Base-by-base conservation (phyloP, 2,329 filamentous ascomycete genomes). In the Passalora sequoiae region DNA sequence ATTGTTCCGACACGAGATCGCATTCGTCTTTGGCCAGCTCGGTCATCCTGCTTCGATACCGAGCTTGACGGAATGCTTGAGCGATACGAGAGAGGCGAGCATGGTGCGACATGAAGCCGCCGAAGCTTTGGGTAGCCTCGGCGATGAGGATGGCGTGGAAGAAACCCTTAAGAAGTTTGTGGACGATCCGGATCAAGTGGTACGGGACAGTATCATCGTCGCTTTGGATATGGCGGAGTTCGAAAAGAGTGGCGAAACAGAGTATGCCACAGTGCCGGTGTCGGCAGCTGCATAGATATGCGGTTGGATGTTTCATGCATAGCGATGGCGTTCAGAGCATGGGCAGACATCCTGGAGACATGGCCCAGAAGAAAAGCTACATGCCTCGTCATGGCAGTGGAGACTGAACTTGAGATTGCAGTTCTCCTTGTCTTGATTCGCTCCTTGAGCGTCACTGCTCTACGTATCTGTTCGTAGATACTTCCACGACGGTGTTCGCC, bases 101-200 rank as follows among this genome's bases (percentile, higher is more conserved):
- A 98, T 98, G 92, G 92, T 98, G 44, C 83, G 92, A 44, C 92
- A 98, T 62, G 92, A 98, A 69, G 94, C 92, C 37, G 92, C 94
- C 1, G 92, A 98, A 70, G 92, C 92, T 17, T 78, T 98, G 19
- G 92, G 92, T 19, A 94, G 89, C 60, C 75, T 98, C 22, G 94
- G 92, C 17, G 88, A 94, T 16, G 89, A 96, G 66, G 84, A 89
- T 36, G 91, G 91, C 15, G 92, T 98, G 9, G 89, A 96, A 63
- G 86, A 88, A 43, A 84, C 81, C 3, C 65, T 98, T 60, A 87
- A 80, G 68, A 76, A 74, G 51, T 97, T 96, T 69, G 69, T 97
- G 53, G 72, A 95, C 52, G 94, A 98, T 65, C 81, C 88, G 49
- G 91, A 97, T 67, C 81, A 86, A 65, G 89, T 98, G 4, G 92